phyloP scores from a whole-genome alignment of 768 basidiomycete species.

The Calocybe cyanea region DNA sequence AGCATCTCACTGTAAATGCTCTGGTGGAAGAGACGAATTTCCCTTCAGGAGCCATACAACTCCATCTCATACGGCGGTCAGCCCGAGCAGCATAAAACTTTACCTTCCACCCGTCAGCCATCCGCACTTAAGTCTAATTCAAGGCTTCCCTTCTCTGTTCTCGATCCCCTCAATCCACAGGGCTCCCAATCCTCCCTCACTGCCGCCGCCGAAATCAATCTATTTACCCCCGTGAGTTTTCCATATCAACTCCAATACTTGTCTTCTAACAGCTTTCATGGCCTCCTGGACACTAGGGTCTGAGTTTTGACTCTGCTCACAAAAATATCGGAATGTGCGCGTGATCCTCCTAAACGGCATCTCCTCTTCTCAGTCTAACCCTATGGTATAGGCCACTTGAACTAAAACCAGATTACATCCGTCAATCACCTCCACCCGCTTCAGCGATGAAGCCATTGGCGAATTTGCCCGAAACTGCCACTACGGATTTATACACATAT shows the following conservation, averaged over 20 bases:
- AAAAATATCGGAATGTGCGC: constrained; percentile 9
- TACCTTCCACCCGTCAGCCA: constrained; percentile 13
- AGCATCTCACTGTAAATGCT: constrained; percentile 15
- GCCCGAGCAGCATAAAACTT: constrained; percentile 11
- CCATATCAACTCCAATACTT: constrained; percentile 4
- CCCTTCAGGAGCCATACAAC: constrained; percentile 15
- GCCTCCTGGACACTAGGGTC: constrained; percentile 7
- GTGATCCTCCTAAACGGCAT: neutral
- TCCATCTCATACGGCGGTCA: constrained; percentile 12
- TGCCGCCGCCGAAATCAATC: constrained; percentile 8
- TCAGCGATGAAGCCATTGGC: constrained; percentile 3
- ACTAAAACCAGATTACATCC: constrained; percentile 7
- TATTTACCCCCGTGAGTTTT: constrained; percentile 7
- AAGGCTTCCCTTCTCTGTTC: constrained; percentile 12
- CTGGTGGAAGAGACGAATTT: constrained; percentile 19
- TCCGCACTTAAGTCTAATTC: constrained; percentile 11
- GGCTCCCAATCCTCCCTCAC: constrained; percentile 11
- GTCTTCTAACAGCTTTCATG: constrained; percentile 3
- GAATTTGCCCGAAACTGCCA: constrained; percentile 9
- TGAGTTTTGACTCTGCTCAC: constrained; percentile 1
- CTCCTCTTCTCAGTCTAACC: constrained; percentile 1
- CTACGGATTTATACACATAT: constrained; percentile 33
- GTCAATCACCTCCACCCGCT: constrained; percentile 4
- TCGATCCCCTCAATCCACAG: constrained; percentile 11
- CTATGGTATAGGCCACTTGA: constrained; percentile 11